phyloP scores from a whole-genome alignment of 2,329 filamentous ascomycete species.

The Pseudopithomyces maydicus region DNA sequence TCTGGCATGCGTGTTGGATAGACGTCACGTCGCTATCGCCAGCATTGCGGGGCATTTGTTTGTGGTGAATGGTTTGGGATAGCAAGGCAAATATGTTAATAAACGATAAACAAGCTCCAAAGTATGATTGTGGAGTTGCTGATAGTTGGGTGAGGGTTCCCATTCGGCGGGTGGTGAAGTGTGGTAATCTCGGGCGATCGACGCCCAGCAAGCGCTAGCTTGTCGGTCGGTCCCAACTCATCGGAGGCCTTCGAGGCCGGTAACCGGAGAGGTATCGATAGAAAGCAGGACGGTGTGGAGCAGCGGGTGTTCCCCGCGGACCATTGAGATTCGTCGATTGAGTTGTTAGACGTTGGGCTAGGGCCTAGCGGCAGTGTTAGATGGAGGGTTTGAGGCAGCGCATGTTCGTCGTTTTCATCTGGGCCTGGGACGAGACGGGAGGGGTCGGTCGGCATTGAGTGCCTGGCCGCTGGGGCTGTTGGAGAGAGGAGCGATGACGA shows the following conservation, averaged over 20 bases:
- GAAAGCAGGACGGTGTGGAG: neutral
- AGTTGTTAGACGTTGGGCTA: constrained; percentile 1
- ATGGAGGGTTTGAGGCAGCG: too few relatives aligned
- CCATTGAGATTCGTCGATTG: neutral
- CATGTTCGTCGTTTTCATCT: neutral
- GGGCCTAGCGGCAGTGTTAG: neutral
- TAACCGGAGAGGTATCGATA: constrained; percentile 6
- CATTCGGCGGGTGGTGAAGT: neutral
- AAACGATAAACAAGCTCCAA: neutral
- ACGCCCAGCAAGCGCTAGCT: neutral
- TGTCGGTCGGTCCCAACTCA: neutral
- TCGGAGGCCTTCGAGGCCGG: neutral
- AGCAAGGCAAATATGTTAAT: neutral
- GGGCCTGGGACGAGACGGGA: neutral
- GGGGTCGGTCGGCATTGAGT: neutral
- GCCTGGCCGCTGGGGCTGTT: neutral
- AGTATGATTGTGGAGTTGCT: neutral
- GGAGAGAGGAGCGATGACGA: neutral
- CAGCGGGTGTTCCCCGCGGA: neutral
- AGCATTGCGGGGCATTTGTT: neutral
- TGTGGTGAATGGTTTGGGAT: too few relatives aligned
- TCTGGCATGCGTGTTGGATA: too few relatives aligned
- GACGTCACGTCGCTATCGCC: too few relatives aligned
- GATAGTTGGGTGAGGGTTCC: neutral
- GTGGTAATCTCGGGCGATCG: neutral